These are phyloP conservation scores for Thuidium tamariscinum DNA, from an alignment of 225 moss, liverwort and hornwort species.

Conservation along the genomic window DNA sequence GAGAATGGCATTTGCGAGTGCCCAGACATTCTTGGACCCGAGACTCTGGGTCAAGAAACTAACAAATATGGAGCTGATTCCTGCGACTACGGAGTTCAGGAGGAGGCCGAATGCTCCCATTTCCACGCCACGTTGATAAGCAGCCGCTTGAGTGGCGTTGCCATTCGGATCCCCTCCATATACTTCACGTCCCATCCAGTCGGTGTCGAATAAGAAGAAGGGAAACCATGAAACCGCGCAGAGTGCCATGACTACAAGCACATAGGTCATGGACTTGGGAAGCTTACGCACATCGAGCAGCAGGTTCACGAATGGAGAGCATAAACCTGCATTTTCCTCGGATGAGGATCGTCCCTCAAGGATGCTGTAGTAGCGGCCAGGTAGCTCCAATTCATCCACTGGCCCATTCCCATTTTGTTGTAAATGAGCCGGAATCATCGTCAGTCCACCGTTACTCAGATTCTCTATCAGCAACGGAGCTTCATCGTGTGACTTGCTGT, in stretches of 20 bases:
- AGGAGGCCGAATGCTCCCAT: slow-evolving; percentile 69
- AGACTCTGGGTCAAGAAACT: slow-evolving; percentile 29
- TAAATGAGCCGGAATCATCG: not conserved
- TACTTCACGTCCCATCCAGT: slow-evolving; percentile 90
- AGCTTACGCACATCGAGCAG: slow-evolving; percentile 51
- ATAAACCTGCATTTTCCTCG: slow-evolving; percentile 6
- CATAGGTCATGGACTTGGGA: slow-evolving; percentile 47
- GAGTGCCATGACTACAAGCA: slow-evolving; percentile 66
- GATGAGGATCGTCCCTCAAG: not conserved
- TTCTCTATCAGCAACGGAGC: not conserved
- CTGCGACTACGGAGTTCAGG: slow-evolving; percentile 62
- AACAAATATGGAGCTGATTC: slow-evolving; percentile 49
- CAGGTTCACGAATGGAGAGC: slow-evolving; percentile 43
- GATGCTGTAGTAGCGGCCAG: not conserved
- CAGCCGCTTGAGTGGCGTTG: not conserved
- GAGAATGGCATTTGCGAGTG: slow-evolving; percentile 46
- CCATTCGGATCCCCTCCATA: slow-evolving; percentile 51
- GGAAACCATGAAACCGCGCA: slow-evolving; percentile 84
- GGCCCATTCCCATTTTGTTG: not conserved
- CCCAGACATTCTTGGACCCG: slow-evolving; percentile 75
- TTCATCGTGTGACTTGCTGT: not conserved
- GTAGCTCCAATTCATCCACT: not conserved
- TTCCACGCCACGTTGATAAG: slow-evolving; percentile 49
- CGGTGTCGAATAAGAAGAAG: slow-evolving; percentile 4
- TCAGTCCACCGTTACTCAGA: not conserved